Evolutionary conservation across 352 stramenopile species (phyloP), one percentile per base, ranked within the genome.

Genomic region (Aphanomyces euteiches): DNA sequence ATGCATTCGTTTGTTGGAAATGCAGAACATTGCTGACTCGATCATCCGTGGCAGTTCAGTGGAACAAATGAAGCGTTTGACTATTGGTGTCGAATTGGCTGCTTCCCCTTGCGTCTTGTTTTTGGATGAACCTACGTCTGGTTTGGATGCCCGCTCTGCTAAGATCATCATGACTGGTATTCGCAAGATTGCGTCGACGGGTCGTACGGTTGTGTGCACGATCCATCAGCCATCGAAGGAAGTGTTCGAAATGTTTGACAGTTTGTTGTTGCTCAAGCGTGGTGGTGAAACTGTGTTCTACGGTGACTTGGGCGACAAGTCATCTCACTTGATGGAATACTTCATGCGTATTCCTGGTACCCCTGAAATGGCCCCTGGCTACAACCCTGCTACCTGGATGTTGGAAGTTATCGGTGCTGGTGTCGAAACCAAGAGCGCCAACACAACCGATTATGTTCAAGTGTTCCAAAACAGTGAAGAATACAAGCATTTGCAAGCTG

Each of bases 151-250:
- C 4, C 93, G 84, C 61, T 86, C 78, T 3, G 93, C 93, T 17
- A 87, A 96, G 54, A 77, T 94, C 59, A 76, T 97, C n/a, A 92
- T 97, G 71, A 82, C 85, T 15, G 80, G 93, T 3, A 79, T 97
- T 17, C 89, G 92, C 64, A 95, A 96, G 66, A 85, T 97, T 57
- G 89, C 90, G 8, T 72, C 77, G 53, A 81, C 80, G 5, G 88
- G 89, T 1, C 73, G 81, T 13, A 93, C 84, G 4, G 80, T 98
- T 37, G 78, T 97, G 0, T 96, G 93, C 63, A 97, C 90, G 5
- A 98, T 98, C 73, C 92, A 98, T 71, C 92, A 98, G 74, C 92
- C 92, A 17, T 85, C 79, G n/a, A 86, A 80, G 3, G 86, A 97
- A 56, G 86, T 97, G 7, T 96, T 97, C 36, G 81, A 84, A 17